Percentiles rank a stretch among this genome's conserved stretches.
Conservation (phyloP, 2,329 filamentous ascomycete genomes). For the Nemania diffusa region DNA sequence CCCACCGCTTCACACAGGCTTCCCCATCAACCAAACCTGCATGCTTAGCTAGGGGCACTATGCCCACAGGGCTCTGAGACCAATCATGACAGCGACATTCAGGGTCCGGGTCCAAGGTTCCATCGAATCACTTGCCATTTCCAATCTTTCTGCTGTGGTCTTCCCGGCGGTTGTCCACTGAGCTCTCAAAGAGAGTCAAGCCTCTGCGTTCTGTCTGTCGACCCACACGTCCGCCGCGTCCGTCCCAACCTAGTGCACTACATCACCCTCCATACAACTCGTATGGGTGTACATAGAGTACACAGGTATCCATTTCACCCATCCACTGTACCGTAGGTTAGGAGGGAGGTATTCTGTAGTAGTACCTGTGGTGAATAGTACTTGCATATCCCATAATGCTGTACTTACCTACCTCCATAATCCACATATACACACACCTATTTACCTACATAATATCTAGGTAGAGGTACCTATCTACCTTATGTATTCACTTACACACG, state of each 20-base stretch:
- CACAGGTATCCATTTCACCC: neutral
- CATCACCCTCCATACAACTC: neutral
- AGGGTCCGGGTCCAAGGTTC: conserved; percentile 7
- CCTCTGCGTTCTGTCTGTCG: conserved; percentile 3
- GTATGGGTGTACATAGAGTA: neutral
- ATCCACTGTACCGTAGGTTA: neutral
- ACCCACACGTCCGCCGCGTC: conserved; percentile 19
- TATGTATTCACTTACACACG: neutral
- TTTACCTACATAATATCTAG: no score
- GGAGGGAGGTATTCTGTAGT: neutral
- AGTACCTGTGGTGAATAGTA: neutral
- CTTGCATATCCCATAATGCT: no score
- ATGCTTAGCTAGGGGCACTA: conserved; percentile 5
- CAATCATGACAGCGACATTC: conserved; percentile 4
- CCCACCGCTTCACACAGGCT: conserved; percentile 1
- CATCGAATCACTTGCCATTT: conserved; percentile 42
- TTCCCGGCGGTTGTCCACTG: conserved; percentile 10
- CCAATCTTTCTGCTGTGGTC: conserved; percentile 29
- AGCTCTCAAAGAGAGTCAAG: conserved; percentile 21
- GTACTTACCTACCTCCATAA: neutral
- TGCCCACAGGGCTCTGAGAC: neutral
- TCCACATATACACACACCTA: no score
- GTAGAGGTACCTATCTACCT: no score
- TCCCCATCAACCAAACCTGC: conserved; percentile 6
- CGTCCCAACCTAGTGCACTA: conserved; percentile 10